phyloP scores from a whole-genome alignment of 164 flowering plant species.

The Magnolia sinica region DNA sequence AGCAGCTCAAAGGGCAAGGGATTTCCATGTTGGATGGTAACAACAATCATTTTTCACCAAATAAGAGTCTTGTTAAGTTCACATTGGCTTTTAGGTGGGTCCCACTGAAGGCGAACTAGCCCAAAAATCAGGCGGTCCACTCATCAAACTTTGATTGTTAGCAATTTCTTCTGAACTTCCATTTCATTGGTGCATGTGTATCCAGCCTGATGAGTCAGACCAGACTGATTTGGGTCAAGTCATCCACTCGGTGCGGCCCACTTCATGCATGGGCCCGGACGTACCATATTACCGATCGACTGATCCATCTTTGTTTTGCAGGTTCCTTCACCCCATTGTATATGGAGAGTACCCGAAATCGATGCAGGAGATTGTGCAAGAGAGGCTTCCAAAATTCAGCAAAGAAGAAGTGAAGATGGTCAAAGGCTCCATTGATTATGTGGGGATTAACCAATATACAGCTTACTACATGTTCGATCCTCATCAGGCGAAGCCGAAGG shows the following conservation, averaged over 20 bases:
- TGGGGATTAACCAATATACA: constrained; percentile 26
- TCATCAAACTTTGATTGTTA: too few species aligned
- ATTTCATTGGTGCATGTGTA: not conserved
- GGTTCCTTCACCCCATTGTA: constrained; percentile 24
- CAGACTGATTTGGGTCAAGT: not conserved
- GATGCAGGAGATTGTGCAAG: constrained; percentile 17
- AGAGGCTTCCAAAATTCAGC: constrained; percentile 22
- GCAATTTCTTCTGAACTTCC: not conserved
- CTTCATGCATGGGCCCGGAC: not conserved
- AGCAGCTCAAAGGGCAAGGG: constrained; percentile 21
- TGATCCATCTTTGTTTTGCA: not conserved
- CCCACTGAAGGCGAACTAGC: not conserved
- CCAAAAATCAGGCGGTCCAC: not conserved
- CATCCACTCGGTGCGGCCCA: not conserved
- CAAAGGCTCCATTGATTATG: constrained; percentile 24
- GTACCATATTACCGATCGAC: not conserved
- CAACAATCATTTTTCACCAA: not conserved
- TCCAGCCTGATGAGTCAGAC: not conserved
- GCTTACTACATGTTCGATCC: constrained; percentile 22
- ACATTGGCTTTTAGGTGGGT: not conserved
- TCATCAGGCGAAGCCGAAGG: constrained; percentile 1
- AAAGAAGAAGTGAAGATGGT: constrained; percentile 16
- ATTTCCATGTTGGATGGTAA: constrained; percentile 22
- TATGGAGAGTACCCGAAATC: constrained; percentile 20
- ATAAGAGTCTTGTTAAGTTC: not conserved